Conservation (phyloP, 768 basidiomycete species). For the Atractiella rhizophila region DNA sequence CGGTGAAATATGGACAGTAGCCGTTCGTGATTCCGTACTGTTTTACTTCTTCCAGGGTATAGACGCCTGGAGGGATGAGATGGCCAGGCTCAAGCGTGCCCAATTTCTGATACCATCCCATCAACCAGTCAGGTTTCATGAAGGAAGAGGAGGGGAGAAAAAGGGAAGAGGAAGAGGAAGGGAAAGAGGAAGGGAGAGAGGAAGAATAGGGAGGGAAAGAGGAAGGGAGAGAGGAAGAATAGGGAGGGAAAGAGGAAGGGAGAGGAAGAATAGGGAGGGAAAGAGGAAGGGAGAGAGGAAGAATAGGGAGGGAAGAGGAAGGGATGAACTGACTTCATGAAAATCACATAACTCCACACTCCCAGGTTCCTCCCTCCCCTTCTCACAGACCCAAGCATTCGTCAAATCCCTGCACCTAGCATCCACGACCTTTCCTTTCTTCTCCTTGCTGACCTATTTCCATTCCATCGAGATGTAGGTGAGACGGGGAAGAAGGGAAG, state of each 20-base stretch:
- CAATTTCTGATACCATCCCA: constrained; percentile 43
- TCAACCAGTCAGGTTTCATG: no score
- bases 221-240: no score
- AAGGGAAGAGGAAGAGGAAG: neutral
- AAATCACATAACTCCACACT: constrained; percentile 76
- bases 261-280: no score
- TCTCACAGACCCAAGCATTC: constrained; percentile 53
- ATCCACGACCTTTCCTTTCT: constrained; percentile 93
- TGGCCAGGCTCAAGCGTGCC: constrained; percentile 56
- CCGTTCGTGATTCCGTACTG: constrained; percentile 62
- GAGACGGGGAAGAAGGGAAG: constrained; percentile 11
- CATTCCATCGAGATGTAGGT: neutral
- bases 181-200: constrained; percentile 1
- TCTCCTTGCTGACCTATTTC: constrained; percentile 70
- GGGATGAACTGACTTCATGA: constrained; percentile 47
- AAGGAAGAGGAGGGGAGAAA: neutral
- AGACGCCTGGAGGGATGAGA: constrained; percentile 60
- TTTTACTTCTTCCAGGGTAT: constrained; percentile 78
- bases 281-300: no score
- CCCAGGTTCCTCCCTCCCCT: constrained; percentile 59
- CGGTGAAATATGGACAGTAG: constrained; percentile 83
- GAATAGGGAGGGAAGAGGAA: constrained; percentile 2
- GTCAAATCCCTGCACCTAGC: constrained; percentile 90
- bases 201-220: no score
- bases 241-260: no score